phyloP scores from a whole-genome alignment of 2,329 filamentous ascomycete genomes.

The Penicillium paneum region DNA sequence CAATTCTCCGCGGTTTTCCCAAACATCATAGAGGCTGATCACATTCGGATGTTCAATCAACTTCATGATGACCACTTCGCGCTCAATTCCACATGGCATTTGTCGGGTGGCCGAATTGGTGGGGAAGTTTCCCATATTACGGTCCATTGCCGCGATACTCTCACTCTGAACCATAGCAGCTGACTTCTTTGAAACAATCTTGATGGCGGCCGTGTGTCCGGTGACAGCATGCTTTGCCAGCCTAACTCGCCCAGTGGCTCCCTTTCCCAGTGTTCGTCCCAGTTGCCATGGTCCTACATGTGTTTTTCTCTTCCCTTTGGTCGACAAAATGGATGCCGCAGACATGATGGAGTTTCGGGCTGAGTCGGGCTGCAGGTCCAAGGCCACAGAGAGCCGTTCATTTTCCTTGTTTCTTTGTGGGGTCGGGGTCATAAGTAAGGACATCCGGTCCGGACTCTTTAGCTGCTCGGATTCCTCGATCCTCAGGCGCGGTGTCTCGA shows the following conservation, averaged over 20 bases:
- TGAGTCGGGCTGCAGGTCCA: constrained; percentile 47
- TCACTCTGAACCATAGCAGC: constrained; percentile 79
- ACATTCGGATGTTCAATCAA: constrained; percentile 93
- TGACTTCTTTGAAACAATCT: constrained; percentile 85
- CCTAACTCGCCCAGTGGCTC: constrained; percentile 83
- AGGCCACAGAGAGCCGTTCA: constrained; percentile 53
- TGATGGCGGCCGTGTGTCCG: constrained; percentile 81
- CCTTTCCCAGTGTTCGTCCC: constrained; percentile 82
- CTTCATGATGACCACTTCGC: constrained; percentile 96
- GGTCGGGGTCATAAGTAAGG: constrained; percentile 26
- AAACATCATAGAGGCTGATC: constrained; percentile 91
- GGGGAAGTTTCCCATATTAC: constrained; percentile 58
- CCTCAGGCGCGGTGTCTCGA: constrained; percentile 13
- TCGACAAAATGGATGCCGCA: constrained; percentile 54
- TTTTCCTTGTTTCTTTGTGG: constrained; percentile 41
- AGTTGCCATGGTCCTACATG: constrained; percentile 93
- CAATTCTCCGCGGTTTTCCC: constrained; percentile 95
- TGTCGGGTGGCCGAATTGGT: constrained; percentile 59
- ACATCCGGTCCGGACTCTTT: constrained; percentile 29
- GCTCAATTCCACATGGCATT: constrained; percentile 84
- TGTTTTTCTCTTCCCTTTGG: constrained; percentile 59
- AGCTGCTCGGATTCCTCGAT: constrained; percentile 17
- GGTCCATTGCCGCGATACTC: constrained; percentile 78
- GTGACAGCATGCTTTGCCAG: constrained; percentile 77
- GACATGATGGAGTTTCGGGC: constrained; percentile 55